Evolutionary conservation across 192 early-diverging fungal species (phyloP), one percentile per base, ranked within the genome.

Genomic region (Podila minutissima): DNA sequence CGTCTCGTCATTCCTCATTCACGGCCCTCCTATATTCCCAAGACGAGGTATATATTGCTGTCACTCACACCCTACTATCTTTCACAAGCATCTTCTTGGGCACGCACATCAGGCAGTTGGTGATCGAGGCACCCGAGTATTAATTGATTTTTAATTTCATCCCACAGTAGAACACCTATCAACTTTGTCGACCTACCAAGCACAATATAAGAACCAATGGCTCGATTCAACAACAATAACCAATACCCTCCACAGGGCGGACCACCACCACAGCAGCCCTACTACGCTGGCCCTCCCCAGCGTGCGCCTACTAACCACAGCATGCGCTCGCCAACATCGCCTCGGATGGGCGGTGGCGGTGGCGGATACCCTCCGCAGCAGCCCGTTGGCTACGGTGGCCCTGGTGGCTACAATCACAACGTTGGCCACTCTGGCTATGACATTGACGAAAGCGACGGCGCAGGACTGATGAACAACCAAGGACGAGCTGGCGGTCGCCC

Each of bases 401-500:
- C 66, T 50, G 59, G 24, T 37, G 75, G 75, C 46, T 77, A 77
- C 58, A 71, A 67, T 41, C 59, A 58, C 57, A 64, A 73, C 10
- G 62, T 61, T n/a, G 38, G 59, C 26, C 77, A 81, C 35, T 66
- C 71, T n/a, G 66, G 64, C 4, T 79, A 79, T 41, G 61, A 71
- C 1, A 79, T 79, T 29, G 76, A 79, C 20, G 76, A 79, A 8
- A 61, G 60, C 29, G 67, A 81, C n/a, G 71, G 66, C 10, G 70
- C 77, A 41, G 71, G 71, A 49, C 62, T 81, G 7, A 69, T 81
- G 46, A 59, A 29, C 55, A 79, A 79, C 68, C 76, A 79, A 51
- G 76, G 76, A 7, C 69, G 70, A 22, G 76, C 66, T 15, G 76
- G 76, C 10, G 76, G 76, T 4, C 67, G n/a, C 15, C 64, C 41